phyloP scores from a whole-genome alignment of 2,329 filamentous ascomycete species.

The Phyllosticta citriasiana region DNA sequence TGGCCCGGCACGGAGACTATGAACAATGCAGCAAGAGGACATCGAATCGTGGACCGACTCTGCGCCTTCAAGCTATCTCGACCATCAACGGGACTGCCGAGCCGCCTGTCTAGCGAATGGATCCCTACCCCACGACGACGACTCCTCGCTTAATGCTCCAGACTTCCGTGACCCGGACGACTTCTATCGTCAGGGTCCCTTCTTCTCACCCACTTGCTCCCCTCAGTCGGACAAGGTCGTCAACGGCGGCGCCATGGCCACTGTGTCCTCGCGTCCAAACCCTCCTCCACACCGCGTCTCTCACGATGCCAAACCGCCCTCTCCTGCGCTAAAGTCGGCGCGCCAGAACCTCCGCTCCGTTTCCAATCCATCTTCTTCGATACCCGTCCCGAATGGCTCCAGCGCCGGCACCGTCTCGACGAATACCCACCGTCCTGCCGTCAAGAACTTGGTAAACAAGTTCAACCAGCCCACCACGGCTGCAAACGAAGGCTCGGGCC shows the following conservation, averaged over 20 bases:
- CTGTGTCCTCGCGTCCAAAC: slow-evolving; percentile 5
- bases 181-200: slow-evolving; percentile 9
- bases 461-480: slow-evolving; percentile 25
- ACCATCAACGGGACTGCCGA: slow-evolving; percentile 4
- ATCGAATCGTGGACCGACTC: slow-evolving; percentile 8
- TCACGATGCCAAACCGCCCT: slow-evolving; percentile 4
- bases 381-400: slow-evolving; percentile 5
- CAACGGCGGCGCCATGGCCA: slow-evolving; percentile 9
- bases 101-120: slow-evolving; percentile 3
- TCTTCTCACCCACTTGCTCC: slow-evolving; percentile 1
- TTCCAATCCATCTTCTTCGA: slow-evolving; percentile 4
- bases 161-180: slow-evolving; percentile 9
- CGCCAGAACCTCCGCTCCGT: slow-evolving; percentile 11
- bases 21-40: slow-evolving; percentile 9
- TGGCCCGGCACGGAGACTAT: slow-evolving; percentile 11
- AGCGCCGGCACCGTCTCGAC: background rate
- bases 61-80: slow-evolving; percentile 3
- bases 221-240: slow-evolving; percentile 7
- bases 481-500: slow-evolving; percentile 19
- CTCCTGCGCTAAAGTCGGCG: slow-evolving; percentile 4
- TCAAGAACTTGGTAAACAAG: slow-evolving; percentile 26
- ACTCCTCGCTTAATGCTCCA: slow-evolving; percentile 3
- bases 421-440: slow-evolving; percentile 19
- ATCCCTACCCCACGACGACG: slow-evolving; percentile 7
- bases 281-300: slow-evolving; percentile 2